phyloP scores from a whole-genome alignment of 495 filamentous ascomycete genomes.

The Podospora sp. region DNA sequence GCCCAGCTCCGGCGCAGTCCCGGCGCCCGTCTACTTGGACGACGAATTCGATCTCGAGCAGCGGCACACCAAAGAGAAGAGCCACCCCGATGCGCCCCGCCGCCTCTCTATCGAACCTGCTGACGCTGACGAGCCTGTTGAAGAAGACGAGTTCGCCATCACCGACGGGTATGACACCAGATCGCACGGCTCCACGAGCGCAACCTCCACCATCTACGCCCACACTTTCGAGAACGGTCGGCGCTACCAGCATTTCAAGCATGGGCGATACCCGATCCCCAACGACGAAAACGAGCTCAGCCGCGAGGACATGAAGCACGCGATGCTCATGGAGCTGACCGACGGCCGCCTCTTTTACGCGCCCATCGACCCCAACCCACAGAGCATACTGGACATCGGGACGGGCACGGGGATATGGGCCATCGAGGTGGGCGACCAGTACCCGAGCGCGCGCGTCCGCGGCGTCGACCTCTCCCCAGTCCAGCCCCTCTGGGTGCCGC shows the following conservation, averaged over 20 bases:
- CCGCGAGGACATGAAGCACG: constrained; percentile 52
- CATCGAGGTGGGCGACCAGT: constrained; percentile 44
- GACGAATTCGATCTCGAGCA: neutral
- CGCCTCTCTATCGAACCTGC: constrained; percentile 27
- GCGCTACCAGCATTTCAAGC: constrained; percentile 58
- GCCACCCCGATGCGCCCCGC: neutral
- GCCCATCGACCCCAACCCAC: constrained; percentile 44
- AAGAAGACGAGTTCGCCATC: constrained; percentile 34
- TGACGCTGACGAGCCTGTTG: constrained; percentile 12
- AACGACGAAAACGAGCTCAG: constrained; percentile 58
- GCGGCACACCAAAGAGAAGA: neutral
- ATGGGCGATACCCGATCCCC: constrained; percentile 58
- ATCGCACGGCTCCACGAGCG: constrained; percentile 37
- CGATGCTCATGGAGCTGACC: constrained; percentile 38
- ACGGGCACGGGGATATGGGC: constrained; percentile 50
- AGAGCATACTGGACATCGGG: constrained; percentile 51
- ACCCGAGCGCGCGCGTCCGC: constrained; percentile 40
- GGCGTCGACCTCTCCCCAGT: constrained; percentile 43
- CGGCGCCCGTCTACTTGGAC: neutral
- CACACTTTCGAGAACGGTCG: constrained; percentile 59
- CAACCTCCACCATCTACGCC: constrained; percentile 46
- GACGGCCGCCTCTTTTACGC: constrained; percentile 50
- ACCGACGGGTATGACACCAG: constrained; percentile 35
- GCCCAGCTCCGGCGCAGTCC: neutral
- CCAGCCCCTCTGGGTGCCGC: constrained; percentile 46